Conservation (phyloP, 345 rosid species). For the Eucalyptus curtisii region DNA sequence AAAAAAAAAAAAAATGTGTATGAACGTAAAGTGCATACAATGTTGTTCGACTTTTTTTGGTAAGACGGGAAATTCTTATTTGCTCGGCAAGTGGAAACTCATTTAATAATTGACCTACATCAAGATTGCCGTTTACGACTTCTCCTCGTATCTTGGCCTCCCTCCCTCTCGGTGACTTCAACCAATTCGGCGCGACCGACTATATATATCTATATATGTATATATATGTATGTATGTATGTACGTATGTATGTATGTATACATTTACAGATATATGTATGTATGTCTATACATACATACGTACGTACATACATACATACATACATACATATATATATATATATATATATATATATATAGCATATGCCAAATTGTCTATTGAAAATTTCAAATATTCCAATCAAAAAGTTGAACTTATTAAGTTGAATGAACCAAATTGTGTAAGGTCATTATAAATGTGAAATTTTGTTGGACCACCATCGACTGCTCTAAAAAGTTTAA, state of each 20-base stretch:
- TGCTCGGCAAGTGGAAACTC: not conserved
- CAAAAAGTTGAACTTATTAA: not conserved
- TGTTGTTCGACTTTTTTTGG: not conserved
- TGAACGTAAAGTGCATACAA: not conserved
- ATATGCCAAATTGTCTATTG: too few species aligned
- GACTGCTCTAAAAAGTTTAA: too few species aligned
- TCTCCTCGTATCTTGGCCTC: not conserved
- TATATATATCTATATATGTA: not conserved
- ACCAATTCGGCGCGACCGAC: not conserved
- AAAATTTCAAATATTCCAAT: not conserved
- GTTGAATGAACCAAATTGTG: not conserved
- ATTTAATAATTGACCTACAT: not conserved
- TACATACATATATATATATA: too few species aligned
- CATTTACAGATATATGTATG: too few species aligned
- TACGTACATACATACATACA: too few species aligned
- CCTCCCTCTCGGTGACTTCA: not conserved
- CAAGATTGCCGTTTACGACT: not conserved
- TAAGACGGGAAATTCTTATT: not conserved
- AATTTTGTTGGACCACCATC: too few species aligned
- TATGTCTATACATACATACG: too few species aligned
- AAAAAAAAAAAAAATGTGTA: not conserved
- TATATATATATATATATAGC: too few species aligned
- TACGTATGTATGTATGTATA: too few species aligned
- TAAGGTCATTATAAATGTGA: not conserved
- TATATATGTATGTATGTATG: not conserved